These are phyloP conservation scores for Fusarium nygamai DNA, from an alignment of 2,329 filamentous ascomycete species.

Conservation along the genomic window DNA sequence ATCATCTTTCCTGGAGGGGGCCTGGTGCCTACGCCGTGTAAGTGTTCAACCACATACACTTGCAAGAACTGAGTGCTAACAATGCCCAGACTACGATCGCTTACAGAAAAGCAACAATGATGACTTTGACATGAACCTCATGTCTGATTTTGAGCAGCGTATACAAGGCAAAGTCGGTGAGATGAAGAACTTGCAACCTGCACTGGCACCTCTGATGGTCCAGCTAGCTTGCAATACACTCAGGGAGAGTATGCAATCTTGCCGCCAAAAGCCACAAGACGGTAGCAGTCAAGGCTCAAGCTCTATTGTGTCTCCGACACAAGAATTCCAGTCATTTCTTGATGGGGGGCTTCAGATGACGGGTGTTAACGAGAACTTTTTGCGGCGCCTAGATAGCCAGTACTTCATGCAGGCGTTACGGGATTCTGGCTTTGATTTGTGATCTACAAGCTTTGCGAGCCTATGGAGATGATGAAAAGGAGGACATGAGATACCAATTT, in stretches of 20 bases:
- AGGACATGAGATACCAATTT: slow-evolving; percentile 15
- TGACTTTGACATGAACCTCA: background rate
- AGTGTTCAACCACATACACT: slow-evolving; percentile 1
- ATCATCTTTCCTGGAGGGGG: slow-evolving; percentile 26
- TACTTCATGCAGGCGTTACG: background rate
- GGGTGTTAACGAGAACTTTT: background rate
- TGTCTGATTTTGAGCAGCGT: background rate
- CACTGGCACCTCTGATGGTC: background rate
- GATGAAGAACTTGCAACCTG: background rate
- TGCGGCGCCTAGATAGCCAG: background rate
- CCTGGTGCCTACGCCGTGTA: slow-evolving; percentile 21
- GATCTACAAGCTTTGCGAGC: background rate
- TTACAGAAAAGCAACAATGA: background rate
- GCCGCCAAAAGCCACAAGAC: background rate
- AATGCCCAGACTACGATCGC: slow-evolving; percentile 9
- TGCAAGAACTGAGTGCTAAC: background rate
- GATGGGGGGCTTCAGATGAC: background rate
- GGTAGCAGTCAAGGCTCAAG: background rate
- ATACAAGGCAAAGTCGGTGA: background rate
- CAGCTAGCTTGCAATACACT: background rate
- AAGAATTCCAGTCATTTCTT: background rate
- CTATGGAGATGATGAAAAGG: background rate
- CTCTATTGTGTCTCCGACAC: background rate
- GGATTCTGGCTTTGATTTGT: background rate
- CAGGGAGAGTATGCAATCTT: slow-evolving; percentile 1